A percentile compares a stretch with the other conserved stretches of the same genome.
phyloP scores from a whole-genome alignment of 768 basidiomycete genomes.

The Auricularia sp. region DNA sequence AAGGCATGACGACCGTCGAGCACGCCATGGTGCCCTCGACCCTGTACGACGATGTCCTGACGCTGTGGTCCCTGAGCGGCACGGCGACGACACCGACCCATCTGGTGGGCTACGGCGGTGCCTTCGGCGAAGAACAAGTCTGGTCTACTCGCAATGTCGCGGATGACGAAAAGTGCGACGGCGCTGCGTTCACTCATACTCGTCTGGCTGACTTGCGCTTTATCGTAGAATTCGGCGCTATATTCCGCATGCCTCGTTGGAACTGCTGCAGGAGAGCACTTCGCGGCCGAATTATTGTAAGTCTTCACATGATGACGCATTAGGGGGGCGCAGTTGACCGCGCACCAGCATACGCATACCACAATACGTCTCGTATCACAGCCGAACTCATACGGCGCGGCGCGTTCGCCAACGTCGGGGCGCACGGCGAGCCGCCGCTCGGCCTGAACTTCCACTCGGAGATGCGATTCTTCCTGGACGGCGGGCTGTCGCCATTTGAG shows the following conservation, averaged over 20 bases:
- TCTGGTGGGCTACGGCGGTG: conserved; percentile 68
- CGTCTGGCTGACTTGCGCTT: background rate
- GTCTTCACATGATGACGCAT: conserved; percentile 11
- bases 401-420: conserved; percentile 54
- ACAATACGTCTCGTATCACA: conserved; percentile 58
- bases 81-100: conserved; percentile 68
- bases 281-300: conserved; percentile 49
- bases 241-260: conserved; percentile 53
- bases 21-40: conserved; percentile 56
- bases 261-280: conserved; percentile 49
- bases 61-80: conserved; percentile 53
- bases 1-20: conserved; percentile 70
- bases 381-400: conserved; percentile 64
- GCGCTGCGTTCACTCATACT: background rate
- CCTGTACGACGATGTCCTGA: conserved; percentile 58
- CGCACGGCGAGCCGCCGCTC: conserved; percentile 56
- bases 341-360: conserved; percentile 42
- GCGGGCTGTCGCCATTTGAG: conserved; percentile 64
- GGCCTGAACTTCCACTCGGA: conserved; percentile 70
- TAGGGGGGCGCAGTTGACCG: background rate
- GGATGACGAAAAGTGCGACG: conserved; percentile 52
- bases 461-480: conserved; percentile 52
- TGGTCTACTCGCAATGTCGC: conserved; percentile 60
- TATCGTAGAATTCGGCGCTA: conserved; percentile 46
- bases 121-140: conserved; percentile 53